Conservation (phyloP, 495 filamentous ascomycete genomes). For the Aspergillus coremiiformis region DNA sequence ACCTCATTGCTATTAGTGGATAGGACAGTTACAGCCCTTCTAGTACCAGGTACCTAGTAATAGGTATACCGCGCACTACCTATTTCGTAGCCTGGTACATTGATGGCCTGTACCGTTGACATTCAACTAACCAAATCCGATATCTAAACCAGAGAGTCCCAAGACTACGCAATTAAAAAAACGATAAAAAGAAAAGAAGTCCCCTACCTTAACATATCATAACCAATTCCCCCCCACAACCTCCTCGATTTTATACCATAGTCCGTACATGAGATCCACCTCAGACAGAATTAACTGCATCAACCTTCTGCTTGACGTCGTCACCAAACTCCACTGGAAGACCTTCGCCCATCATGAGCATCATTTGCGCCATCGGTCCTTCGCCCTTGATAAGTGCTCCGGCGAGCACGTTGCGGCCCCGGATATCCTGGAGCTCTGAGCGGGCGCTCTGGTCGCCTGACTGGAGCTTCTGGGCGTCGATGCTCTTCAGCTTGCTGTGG, state of each 20-base stretch:
- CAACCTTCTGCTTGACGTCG: slow-evolving; percentile 19
- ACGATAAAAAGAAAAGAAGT: too few species aligned
- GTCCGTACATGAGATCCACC: too few species aligned
- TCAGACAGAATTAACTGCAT: slow-evolving; percentile 9
- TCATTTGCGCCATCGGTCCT: slow-evolving; percentile 19
- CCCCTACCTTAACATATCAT: not conserved
- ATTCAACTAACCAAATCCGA: too few species aligned
- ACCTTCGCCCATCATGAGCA: slow-evolving; percentile 14
- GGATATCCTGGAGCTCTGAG: slow-evolving; percentile 16
- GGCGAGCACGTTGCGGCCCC: slow-evolving; percentile 27
- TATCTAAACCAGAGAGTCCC: too few species aligned
- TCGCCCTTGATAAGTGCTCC: slow-evolving; percentile 20
- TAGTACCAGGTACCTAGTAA: too few species aligned
- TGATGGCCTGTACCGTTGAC: too few species aligned
- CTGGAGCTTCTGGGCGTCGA: slow-evolving; percentile 22
- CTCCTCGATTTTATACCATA: too few species aligned
- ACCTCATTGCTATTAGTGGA: too few species aligned
- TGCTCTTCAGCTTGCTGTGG: slow-evolving; percentile 18
- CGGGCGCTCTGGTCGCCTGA: slow-evolving; percentile 14
- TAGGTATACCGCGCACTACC: too few species aligned
- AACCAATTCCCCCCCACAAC: not conserved
- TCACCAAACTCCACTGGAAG: slow-evolving; percentile 22
- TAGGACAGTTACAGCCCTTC: too few species aligned
- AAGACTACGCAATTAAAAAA: too few species aligned
- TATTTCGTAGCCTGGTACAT: too few species aligned